Percentiles rank a stretch among this genome's conserved stretches.
phyloP scores from a whole-genome alignment of 2,329 filamentous ascomycete genomes.

The Colletotrichum phormii region DNA sequence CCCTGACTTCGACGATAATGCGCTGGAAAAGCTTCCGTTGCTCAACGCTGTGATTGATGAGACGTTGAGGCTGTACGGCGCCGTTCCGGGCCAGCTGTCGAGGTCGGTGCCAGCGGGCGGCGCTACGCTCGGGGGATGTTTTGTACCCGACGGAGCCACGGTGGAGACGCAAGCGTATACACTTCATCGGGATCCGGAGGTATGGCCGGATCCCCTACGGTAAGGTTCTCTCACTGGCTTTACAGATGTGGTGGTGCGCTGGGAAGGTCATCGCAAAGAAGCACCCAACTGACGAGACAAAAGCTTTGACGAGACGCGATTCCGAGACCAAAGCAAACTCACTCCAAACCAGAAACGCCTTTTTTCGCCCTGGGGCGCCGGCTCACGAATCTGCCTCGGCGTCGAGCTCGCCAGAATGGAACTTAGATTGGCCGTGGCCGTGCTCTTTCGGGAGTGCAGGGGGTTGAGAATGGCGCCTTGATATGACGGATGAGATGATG shows the following conservation, averaged over 20 bases:
- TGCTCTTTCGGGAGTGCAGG: conserved; percentile 63
- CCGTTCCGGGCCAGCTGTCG: conserved; percentile 52
- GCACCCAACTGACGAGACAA: neutral
- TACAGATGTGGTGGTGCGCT: neutral
- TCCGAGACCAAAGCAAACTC: conserved; percentile 6
- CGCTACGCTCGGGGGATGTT: conserved; percentile 50
- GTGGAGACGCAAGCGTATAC: conserved; percentile 58
- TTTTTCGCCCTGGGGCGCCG: conserved; percentile 65
- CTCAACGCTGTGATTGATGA: conserved; percentile 58
- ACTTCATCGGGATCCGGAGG: conserved; percentile 54
- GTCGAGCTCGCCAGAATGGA: conserved; percentile 69
- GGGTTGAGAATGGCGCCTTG: conserved; percentile 46
- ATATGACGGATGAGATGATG: conserved; percentile 52
- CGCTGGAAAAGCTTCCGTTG: conserved; percentile 51
- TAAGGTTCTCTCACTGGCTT: neutral
- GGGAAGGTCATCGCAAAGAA: neutral
- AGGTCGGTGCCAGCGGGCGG: conserved; percentile 54
- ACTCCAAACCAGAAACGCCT: conserved; percentile 57
- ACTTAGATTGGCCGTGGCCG: conserved; percentile 60
- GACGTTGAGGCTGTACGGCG: conserved; percentile 55
- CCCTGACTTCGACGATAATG: conserved; percentile 43
- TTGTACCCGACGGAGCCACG: conserved; percentile 51
- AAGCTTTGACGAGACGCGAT: conserved; percentile 30
- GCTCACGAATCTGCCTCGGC: conserved; percentile 62
- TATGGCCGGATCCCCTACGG: conserved; percentile 55